phyloP scores from a whole-genome alignment of 805 yeast species.

The Pichia californica region DNA sequence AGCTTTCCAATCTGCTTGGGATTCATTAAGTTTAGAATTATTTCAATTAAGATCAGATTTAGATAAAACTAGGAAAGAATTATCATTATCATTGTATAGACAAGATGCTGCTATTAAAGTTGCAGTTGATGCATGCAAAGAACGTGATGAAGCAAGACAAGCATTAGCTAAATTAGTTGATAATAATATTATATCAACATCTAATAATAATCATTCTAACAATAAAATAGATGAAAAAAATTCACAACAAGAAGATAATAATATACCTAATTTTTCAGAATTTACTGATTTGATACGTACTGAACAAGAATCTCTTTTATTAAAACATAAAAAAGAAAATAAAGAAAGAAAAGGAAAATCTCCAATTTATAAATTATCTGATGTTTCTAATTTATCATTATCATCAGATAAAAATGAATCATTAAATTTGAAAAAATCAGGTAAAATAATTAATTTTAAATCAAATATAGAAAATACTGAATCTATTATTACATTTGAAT shows the following conservation, averaged over 20 bases:
- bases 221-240: background rate
- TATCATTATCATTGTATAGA: slow-evolving; percentile 71
- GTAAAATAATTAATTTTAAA: background rate
- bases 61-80: slow-evolving; percentile 57
- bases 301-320: slow-evolving; percentile 8
- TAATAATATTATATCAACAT: slow-evolving; percentile 31
- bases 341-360: slow-evolving; percentile 8
- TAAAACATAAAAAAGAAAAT: slow-evolving; percentile 8
- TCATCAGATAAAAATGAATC: background rate
- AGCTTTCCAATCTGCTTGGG: slow-evolving; percentile 85
- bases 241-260: slow-evolving; percentile 1
- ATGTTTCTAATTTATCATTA: background rate
- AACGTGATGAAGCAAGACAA: slow-evolving; percentile 65
- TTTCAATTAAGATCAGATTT: slow-evolving; percentile 72
- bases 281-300: background rate
- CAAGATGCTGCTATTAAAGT: slow-evolving; percentile 90
- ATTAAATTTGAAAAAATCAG: background rate
- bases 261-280: no score
- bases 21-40: slow-evolving; percentile 73
- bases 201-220: slow-evolving; percentile 13
- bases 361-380: background rate
- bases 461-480: background rate
- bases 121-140: slow-evolving; percentile 67
- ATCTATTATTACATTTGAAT: slow-evolving; percentile 1
- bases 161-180: slow-evolving; percentile 54